Base-by-base conservation (phyloP, 2,329 filamentous ascomycete species). In the Penicillium glabrum region DNA sequence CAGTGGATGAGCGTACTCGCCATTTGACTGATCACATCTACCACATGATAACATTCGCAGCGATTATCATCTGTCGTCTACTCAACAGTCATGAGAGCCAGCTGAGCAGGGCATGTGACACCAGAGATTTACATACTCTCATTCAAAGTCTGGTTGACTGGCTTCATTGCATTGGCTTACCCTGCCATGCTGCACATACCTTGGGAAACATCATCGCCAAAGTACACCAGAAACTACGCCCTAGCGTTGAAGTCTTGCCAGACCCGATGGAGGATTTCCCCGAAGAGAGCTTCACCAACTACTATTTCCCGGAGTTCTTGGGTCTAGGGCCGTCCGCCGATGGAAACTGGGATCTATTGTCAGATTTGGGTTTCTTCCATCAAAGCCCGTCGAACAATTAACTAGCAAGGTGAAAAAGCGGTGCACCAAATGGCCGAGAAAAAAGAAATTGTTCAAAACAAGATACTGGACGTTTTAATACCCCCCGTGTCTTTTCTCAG, bases 21-120 rank as follows among this genome's bases (percentile, higher is more conserved):
- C 77, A 80, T 60, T 61, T 80, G 5, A 79, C 72, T 3, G 77
- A 80, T 53, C 78, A 80, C 49, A 77, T 79, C 21, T 80, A 79
- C 56, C 77, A 80, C 56, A 77, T 80, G 68, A 76, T 79, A 47
- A 77, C 76, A 5, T 80, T 79, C 52, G 73, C 78, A 0, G 77
- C 67, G 2, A 64, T 69, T 27, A 54, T 63, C 2, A 60, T 69
- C 16, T 69, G 67, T 21, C 71, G 76, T 27, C 51, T 79, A 2
- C 59, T 79, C 3, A 69, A 72, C 50, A 71, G 54, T 35, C 75
- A 78, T 54, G 75, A 75, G 56, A 61, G 61, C 9, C 69, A 76
- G 29, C 54, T 76, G 2, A 60, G 66, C 6, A 45, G 53, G 6
- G 64, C 61, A 8, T 68, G 76, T 39, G 63, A 77, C 19, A 60